These are phyloP conservation scores for Lentinus brumalis DNA, from an alignment of 768 basidiomycete genomes.

Conservation along the genomic window DNA sequence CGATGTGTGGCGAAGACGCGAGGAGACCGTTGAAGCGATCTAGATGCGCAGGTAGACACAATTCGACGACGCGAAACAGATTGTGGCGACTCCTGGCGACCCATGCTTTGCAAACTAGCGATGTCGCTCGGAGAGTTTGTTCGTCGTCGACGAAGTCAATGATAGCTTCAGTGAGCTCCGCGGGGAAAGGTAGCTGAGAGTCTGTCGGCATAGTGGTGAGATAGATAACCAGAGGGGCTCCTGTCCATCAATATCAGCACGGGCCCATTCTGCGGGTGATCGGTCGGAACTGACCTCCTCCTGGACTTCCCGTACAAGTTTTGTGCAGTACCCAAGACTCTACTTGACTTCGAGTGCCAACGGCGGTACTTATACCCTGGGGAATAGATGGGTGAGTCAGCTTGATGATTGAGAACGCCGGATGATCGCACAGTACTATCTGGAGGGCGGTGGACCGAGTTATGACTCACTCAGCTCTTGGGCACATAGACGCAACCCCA, in stretches of 20 bases:
- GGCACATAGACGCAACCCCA: too few species aligned
- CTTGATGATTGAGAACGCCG: too few species aligned
- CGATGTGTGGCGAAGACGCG: constrained; percentile 5
- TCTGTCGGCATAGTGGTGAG: background rate
- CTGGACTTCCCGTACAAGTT: background rate
- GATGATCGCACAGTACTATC: too few species aligned
- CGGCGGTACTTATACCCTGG: too few species aligned
- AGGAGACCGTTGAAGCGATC: constrained; percentile 12
- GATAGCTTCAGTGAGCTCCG: constrained; percentile 17
- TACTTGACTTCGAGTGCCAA: background rate
- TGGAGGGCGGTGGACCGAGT: too few species aligned
- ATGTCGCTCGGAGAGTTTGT: constrained; percentile 7
- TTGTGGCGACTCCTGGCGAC: constrained; percentile 15
- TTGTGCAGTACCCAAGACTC: background rate
- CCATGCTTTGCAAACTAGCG: constrained; percentile 16
- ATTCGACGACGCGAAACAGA: constrained; percentile 16
- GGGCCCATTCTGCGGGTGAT: too few species aligned
- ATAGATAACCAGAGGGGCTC: too few species aligned
- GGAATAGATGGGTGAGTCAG: too few species aligned
- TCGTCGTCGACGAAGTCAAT: constrained; percentile 22
- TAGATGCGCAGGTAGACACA: constrained; percentile 4
- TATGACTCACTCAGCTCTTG: too few species aligned
- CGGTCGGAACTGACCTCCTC: background rate
- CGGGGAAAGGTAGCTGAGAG: background rate
- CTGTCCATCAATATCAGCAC: too few species aligned